Evolutionary conservation across 2,329 filamentous ascomycete species (phyloP).

Genomic region (Stachybotrys chartarum): DNA sequence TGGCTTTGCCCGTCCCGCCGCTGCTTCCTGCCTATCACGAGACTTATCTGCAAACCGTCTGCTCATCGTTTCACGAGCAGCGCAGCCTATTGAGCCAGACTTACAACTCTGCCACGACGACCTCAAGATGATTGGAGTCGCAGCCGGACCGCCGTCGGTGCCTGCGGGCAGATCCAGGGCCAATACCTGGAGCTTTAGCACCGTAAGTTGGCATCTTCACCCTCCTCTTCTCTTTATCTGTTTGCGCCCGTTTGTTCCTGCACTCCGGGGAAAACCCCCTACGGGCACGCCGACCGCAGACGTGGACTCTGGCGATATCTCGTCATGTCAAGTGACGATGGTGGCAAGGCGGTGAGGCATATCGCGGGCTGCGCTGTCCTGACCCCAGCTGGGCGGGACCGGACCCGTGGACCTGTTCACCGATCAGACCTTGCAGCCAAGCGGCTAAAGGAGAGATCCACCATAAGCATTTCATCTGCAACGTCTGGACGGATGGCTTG

Average conservation of each 20-base stretch:
- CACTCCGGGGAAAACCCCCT: not conserved
- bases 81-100: not conserved
- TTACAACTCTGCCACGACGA: not conserved
- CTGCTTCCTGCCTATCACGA: too few species aligned
- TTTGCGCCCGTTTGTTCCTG: not conserved
- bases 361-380: not conserved
- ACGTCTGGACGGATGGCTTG: not conserved
- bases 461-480: not conserved
- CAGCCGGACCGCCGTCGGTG: conserved; percentile 25
- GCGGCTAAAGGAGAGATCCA: not conserved
- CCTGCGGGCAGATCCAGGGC: conserved; percentile 20
- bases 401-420: not conserved
- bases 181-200: conserved; percentile 35
- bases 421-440: not conserved
- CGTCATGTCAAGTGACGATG: not conserved
- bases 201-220: conserved; percentile 18
- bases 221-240: not conserved
- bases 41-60: too few species aligned
- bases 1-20: too few species aligned
- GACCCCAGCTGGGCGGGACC: not conserved
- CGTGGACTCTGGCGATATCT: not conserved
- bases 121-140: conserved; percentile 23
- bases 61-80: too few species aligned
- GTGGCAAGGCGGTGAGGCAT: not conserved
- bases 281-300: not conserved